These are phyloP conservation scores for Pterocarpus santalinus DNA, from an alignment of 306 rosid species.

Conservation along the genomic window DNA sequence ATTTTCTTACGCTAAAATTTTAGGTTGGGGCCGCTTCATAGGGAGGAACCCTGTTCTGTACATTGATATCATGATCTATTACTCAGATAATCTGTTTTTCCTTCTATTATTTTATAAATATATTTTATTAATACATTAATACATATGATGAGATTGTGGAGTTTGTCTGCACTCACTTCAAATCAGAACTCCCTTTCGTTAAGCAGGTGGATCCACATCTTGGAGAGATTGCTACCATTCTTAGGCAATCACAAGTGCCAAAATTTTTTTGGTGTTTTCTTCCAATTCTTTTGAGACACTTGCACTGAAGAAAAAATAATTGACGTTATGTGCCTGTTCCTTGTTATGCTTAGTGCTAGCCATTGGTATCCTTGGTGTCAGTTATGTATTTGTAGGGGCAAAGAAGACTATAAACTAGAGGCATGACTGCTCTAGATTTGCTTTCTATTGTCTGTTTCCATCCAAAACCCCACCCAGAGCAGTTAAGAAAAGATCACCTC, in stretches of 20 bases:
- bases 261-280: neutral
- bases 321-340: neutral
- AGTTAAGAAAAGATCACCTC: neutral
- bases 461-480: neutral
- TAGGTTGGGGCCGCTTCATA: neutral
- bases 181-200: constrained; percentile 73
- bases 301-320: neutral
- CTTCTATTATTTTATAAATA: too few species aligned
- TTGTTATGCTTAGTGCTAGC: too few species aligned
- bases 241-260: neutral
- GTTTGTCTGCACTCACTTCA: constrained; percentile 76
- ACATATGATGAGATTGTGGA: constrained; percentile 62
- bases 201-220: constrained; percentile 58
- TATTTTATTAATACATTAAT: too few species aligned
- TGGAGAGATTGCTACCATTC: neutral
- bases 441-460: neutral
- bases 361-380: too few species aligned
- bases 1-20: neutral
- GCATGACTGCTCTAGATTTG: neutral
- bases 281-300: too few species aligned
- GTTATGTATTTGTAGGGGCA: neutral
- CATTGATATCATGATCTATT: too few species aligned
- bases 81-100: too few species aligned
- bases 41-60: constrained; percentile 49
- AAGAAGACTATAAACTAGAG: neutral